These are phyloP conservation scores for Thecaphora thlaspeos DNA, from an alignment of 1,284 basidiomycete species.

Conservation along the genomic window DNA sequence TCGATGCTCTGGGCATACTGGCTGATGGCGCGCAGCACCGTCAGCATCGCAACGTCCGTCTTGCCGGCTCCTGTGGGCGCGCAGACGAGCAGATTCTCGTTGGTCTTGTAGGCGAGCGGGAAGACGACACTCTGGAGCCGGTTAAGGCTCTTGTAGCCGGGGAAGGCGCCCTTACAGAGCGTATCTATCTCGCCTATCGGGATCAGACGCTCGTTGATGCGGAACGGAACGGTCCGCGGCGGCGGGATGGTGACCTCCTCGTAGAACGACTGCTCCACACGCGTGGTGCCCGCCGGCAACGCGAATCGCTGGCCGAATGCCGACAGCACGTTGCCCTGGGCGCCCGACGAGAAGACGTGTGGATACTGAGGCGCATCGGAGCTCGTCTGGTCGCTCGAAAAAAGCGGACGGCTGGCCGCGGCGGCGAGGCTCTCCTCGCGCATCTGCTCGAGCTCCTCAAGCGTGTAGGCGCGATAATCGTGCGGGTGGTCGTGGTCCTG, in stretches of 20 bases:
- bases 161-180: slow-evolving; percentile 81
- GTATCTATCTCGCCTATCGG: slow-evolving; percentile 73
- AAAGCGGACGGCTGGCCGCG: slow-evolving; percentile 71
- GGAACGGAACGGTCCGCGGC: slow-evolving; percentile 74
- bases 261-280: slow-evolving; percentile 63
- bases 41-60: slow-evolving; percentile 96
- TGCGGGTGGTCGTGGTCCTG: slow-evolving; percentile 34
- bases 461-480: slow-evolving; percentile 63
- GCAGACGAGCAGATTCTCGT: slow-evolving; percentile 90
- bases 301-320: slow-evolving; percentile 73
- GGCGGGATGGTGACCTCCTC: slow-evolving; percentile 87
- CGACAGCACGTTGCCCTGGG: slow-evolving; percentile 71
- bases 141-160: slow-evolving; percentile 83
- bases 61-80: slow-evolving; percentile 67
- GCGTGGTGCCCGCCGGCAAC: slow-evolving; percentile 78
- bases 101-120: slow-evolving; percentile 86
- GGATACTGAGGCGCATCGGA: slow-evolving; percentile 69
- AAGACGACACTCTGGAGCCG: slow-evolving; percentile 94
- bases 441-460: slow-evolving; percentile 66
- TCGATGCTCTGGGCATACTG: slow-evolving; percentile 73
- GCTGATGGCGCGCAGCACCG: slow-evolving; percentile 81
- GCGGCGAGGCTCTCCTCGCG: slow-evolving; percentile 69
- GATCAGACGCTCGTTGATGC: slow-evolving; percentile 72
- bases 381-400: slow-evolving; percentile 64
- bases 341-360: slow-evolving; percentile 80